These are phyloP conservation scores for Abrus precatorius DNA, from an alignment of 306 rosid species.

Conservation along the genomic window DNA sequence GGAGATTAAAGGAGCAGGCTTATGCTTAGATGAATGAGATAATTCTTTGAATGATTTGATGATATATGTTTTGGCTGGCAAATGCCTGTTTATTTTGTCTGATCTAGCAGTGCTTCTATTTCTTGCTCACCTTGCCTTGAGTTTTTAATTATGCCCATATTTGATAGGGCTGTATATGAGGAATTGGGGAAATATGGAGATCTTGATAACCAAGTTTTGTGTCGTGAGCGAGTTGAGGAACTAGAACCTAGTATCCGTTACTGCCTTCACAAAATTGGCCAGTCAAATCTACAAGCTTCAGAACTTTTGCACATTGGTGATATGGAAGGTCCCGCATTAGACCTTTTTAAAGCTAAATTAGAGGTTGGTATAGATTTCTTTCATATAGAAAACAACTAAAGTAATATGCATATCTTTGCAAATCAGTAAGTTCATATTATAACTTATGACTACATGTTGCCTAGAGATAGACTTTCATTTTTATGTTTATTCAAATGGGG, in stretches of 20 bases:
- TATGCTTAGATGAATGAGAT: constrained; percentile 38
- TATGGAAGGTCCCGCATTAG: constrained; percentile 99
- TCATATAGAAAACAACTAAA: constrained; percentile 6
- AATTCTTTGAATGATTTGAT: constrained; percentile 28
- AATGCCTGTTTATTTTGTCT: constrained; percentile 36
- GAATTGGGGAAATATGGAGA: constrained; percentile 98
- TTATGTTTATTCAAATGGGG: constrained; percentile 24
- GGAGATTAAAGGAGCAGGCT: neutral
- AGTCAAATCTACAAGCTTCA: constrained; percentile 93
- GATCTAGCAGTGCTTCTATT: constrained; percentile 26
- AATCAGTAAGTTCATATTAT: constrained; percentile 32
- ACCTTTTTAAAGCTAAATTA: constrained; percentile 91
- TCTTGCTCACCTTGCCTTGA: neutral
- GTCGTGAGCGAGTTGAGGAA: constrained; percentile 98
- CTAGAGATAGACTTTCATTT: constrained; percentile 33
- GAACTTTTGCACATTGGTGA: constrained; percentile 93
- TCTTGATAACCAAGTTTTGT: constrained; percentile 90
- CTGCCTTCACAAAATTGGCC: constrained; percentile 92
- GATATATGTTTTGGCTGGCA: constrained; percentile 10
- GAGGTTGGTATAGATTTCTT: constrained; percentile 71
- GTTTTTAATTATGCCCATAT: constrained; percentile 39
- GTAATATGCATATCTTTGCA: constrained; percentile 30
- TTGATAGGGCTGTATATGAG: constrained; percentile 89
- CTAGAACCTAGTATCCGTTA: constrained; percentile 95
- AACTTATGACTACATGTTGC: constrained; percentile 27